Evolutionary conservation across 148 eudicot species (phyloP).

Genomic region (Diospyros kaki): DNA sequence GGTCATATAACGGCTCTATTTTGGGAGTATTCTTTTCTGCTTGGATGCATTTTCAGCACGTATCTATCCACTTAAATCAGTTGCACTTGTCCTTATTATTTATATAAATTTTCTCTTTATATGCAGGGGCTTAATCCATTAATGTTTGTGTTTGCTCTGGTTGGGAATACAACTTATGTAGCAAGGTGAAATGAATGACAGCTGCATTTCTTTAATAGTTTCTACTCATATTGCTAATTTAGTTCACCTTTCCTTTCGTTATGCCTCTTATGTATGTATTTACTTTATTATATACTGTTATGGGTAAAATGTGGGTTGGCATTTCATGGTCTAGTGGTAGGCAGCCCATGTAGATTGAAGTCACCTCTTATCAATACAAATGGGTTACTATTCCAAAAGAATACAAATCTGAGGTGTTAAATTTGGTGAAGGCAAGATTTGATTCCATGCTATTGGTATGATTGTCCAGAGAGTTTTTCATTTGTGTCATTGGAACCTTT

Average conservation of each 20-base stretch:
- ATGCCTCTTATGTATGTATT: background rate
- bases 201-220: background rate
- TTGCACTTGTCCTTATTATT: background rate
- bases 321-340: background rate
- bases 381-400: background rate
- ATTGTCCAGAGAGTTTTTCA: too few relatives aligned
- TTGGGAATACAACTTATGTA: conserved; percentile 71
- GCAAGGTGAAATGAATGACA: conserved; percentile 45
- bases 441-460: background rate
- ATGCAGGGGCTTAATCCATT: conserved; percentile 82
- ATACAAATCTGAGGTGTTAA: too few relatives aligned
- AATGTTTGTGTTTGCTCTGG: conserved; percentile 73
- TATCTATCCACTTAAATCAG: background rate
- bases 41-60: background rate
- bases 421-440: background rate
- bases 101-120: conserved; percentile 6
- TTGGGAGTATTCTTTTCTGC: background rate
- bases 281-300: background rate
- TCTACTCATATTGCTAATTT: background rate
- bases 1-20: background rate
- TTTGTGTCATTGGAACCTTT: background rate
- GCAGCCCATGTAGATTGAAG: background rate
- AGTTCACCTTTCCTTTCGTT: background rate
- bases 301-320: too few relatives aligned
- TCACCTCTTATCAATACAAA: background rate